Base-by-base conservation (phyloP, 495 filamentous ascomycete genomes). In the Elaphomyces granulatus region DNA sequence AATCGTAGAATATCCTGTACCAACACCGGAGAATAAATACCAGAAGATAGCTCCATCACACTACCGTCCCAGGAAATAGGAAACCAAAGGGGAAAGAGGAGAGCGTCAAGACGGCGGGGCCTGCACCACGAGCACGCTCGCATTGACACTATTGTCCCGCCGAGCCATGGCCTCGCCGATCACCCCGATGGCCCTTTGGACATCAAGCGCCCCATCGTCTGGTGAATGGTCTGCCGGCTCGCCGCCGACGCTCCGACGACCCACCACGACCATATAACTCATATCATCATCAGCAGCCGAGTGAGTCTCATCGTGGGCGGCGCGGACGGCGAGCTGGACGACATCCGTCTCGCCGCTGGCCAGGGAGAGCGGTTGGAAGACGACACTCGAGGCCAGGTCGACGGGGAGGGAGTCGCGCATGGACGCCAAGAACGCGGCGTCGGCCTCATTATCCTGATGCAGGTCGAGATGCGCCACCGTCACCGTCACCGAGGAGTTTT, bases 91-190 rank as follows among this genome's bases (percentile, higher is more conserved):
- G n/a, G n/a, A n/a, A n/a, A n/a, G n/a, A n/a, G n/a, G n/a, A n/a
- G n/a, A n/a, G n/a, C n/a, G n/a, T n/a, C n/a, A 40, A 19, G 26
- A 9, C 35, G 15, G 47, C 1, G 62, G 72, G 40, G 82, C 83
- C 51, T 87, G 79, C 18, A 94, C 65, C 38, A 92, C 72, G 39
- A 93, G 58, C n/a, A 93, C 60, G 55, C 82, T 88, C 0, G 80
- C 78, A 46, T 67, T 75, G 8, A 83, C 55, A 19, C 71, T 70
- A 28, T 58, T 63, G 37, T 65, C 72, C 3, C 81, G 66, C 19
- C 49, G 56, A 8, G 63, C 53, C 49, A 88, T 55, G 32, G 67
- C 63, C 36, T 83, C 75, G 8, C 77, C 83, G 14, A 81, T 60
- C 3, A 61, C 60, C 2, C 87, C 87, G n/a, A 93, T 52, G 10